phyloP scores from a whole-genome alignment of 2,329 filamentous ascomycete genomes.

The Fusarium temperatum region DNA sequence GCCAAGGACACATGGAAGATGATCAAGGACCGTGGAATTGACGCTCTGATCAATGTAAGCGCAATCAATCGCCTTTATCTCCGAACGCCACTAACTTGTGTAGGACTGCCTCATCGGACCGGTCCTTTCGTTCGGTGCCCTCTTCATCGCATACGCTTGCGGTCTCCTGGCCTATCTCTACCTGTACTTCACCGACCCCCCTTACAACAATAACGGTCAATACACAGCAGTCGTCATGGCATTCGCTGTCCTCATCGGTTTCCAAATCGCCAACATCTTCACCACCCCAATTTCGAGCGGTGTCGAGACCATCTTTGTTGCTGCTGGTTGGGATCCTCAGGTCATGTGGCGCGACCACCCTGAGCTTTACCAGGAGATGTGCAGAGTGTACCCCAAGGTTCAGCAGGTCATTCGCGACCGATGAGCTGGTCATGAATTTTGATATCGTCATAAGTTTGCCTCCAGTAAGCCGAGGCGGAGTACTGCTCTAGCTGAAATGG shows the following conservation, averaged over 20 bases:
- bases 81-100: conserved; percentile 15
- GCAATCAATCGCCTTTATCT: accelerated
- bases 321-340: conserved; percentile 73
- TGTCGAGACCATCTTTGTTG: conserved; percentile 93
- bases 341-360: conserved; percentile 83
- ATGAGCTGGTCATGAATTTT: neutral
- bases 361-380: conserved; percentile 81
- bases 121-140: conserved; percentile 78
- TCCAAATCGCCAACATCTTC: conserved; percentile 91
- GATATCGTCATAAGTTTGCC: neutral
- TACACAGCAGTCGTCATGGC: conserved; percentile 84
- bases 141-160: conserved; percentile 85
- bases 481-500: neutral
- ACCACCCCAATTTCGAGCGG: conserved; percentile 87
- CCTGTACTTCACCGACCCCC: conserved; percentile 80
- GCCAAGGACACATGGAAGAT: conserved; percentile 91
- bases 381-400: conserved; percentile 83
- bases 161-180: conserved; percentile 88
- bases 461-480: neutral
- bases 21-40: conserved; percentile 92
- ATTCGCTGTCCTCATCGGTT: conserved; percentile 86
- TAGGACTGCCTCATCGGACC: conserved; percentile 81
- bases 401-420: conserved; percentile 72
- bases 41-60: conserved; percentile 79
- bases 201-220: conserved; percentile 73